A percentile compares a stretch with the other conserved stretches of the same genome.
These are phyloP conservation scores for Phytophthora palmivora DNA, from an alignment of 352 stramenopile genomes.

Conservation along the genomic window DNA sequence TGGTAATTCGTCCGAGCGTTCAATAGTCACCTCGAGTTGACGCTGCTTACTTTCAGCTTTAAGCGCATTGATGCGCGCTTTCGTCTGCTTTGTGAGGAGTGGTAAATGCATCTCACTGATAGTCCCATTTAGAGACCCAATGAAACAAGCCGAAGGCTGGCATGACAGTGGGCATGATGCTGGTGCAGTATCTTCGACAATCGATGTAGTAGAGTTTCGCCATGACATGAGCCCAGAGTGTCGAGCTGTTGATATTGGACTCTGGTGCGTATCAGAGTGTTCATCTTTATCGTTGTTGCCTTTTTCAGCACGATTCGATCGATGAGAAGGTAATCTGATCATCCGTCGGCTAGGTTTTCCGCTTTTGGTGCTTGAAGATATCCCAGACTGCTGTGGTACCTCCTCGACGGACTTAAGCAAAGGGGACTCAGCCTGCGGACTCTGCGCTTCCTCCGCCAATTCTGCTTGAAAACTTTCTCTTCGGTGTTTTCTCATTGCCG, in stretches of 20 bases:
- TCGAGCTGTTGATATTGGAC: conserved; percentile 13
- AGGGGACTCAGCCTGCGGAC: conserved; percentile 44
- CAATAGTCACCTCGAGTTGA: conserved; percentile 47
- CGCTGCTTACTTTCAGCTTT: conserved; percentile 18
- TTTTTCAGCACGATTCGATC: conserved; percentile 12
- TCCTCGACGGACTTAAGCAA: conserved; percentile 39
- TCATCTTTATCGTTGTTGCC: conserved; percentile 6
- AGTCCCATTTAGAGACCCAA: conserved; percentile 37
- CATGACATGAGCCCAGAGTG: conserved; percentile 30
- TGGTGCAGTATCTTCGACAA: conserved; percentile 26
- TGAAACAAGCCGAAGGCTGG: conserved; percentile 31
- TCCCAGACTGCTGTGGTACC: not conserved
- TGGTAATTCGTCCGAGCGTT: conserved; percentile 60
- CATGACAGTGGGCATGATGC: conserved; percentile 26
- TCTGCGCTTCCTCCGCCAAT: conserved; percentile 14
- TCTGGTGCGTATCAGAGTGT: conserved; percentile 4
- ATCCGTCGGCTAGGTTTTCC: conserved; percentile 7
- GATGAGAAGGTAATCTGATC: conserved; percentile 4
- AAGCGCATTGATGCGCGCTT: conserved; percentile 29
- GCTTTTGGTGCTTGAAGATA: not conserved
- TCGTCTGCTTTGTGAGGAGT: conserved; percentile 26
- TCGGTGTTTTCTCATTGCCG: conserved; percentile 28
- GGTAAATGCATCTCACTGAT: conserved; percentile 36
- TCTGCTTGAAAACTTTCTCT: conserved; percentile 17
- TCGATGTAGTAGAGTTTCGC: conserved; percentile 23